These are phyloP conservation scores for Themeda triandra DNA, from an alignment of 176 grass and related monocot species.

Conservation along the genomic window DNA sequence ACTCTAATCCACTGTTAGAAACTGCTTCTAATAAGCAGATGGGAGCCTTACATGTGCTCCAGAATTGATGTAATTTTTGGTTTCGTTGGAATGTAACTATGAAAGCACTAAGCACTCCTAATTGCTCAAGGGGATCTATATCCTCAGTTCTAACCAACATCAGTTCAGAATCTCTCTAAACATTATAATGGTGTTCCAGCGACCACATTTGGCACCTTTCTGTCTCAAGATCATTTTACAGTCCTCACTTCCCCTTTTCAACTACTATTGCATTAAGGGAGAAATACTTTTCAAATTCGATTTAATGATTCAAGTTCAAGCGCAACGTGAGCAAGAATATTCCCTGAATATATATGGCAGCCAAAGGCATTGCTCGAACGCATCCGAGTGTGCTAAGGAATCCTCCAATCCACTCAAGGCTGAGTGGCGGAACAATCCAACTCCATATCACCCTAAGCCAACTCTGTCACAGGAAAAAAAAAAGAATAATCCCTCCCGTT, in stretches of 20 bases:
- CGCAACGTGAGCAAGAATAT: background rate
- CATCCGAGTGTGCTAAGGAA: no score
- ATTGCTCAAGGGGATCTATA: background rate
- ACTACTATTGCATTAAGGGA: background rate
- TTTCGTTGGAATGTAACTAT: background rate
- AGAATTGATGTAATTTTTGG: background rate
- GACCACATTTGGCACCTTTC: background rate
- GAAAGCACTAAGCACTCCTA: background rate
- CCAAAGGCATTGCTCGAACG: background rate
- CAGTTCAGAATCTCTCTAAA: background rate
- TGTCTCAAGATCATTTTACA: background rate
- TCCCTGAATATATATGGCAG: background rate
- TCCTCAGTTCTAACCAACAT: background rate
- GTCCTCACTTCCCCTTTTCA: background rate
- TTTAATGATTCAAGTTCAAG: background rate
- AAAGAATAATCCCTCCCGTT: background rate
- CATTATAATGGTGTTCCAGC: background rate
- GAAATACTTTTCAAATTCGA: background rate
- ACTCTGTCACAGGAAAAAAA: background rate
- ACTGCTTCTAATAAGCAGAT: background rate
- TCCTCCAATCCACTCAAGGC: background rate
- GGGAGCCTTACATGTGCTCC: background rate
- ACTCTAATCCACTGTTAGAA: background rate
- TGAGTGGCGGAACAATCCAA: background rate
- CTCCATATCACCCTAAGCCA: background rate